Base-by-base conservation (phyloP, 352 stramenopile genomes). In the Pythium pyrilobum region DNA sequence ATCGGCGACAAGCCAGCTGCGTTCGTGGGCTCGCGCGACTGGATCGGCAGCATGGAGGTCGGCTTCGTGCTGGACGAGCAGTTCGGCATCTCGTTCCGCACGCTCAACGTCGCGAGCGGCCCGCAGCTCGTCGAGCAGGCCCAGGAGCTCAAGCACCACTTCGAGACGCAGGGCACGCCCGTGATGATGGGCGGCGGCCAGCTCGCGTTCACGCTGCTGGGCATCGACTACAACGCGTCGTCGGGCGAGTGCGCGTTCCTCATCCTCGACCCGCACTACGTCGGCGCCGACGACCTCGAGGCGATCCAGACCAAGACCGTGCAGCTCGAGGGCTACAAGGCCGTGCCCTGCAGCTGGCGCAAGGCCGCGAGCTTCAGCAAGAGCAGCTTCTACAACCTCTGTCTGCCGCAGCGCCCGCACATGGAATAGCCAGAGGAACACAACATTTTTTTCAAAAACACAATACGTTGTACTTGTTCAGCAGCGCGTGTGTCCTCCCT, bases 131-230 rank as follows among this genome's bases (percentile, higher is more conserved):
- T 71, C 1, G 71, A 87, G n/a, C 56, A 86, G 13, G 78, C 82
- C 12, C 69, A 69, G 11, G 75, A 91, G 42, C 66, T 95, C 7
- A 62, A 77, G 42, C 62, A 87, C 41, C 85, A 95, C 55, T 95
- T 95, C 39, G 52, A 79, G 38, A 77, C 67, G 2, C 77, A 94
- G 36, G 85, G 82, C 18, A 89, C 81, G 28, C 85, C 85, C 2
- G 81, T 95, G 23, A 95, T 95, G 85, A 90, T 95, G 68, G 81
- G 85, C 20, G 82, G 85, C 24, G 83, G 77, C 1, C 71, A 84
- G 33, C 68, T 95, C 41, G 85, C 85, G 39, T 92, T 92, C 67
- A 95, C 83, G 6, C 37, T 92, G 13, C 48, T 95, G 27, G 85
- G 85, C 36, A 81, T 95, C 8, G 70, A 83, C 53, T 92, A 81